Evolutionary conservation across 2,329 filamentous ascomycete species (phyloP), one percentile per base, ranked within the genome.

Genomic region (Hypoxylon rubiginosum): DNA sequence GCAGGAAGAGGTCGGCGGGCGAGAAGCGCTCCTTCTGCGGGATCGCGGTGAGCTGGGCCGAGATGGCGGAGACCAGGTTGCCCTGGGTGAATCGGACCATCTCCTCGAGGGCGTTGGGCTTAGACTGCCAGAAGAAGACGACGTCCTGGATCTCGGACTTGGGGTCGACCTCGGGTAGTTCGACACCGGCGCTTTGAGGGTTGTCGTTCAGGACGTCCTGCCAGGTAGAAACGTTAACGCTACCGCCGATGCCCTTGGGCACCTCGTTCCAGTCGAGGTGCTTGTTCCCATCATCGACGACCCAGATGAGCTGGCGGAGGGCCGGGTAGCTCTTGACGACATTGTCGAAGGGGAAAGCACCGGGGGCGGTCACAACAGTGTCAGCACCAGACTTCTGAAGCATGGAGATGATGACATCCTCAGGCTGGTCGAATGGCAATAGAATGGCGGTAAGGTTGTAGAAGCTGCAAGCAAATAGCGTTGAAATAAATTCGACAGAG

Each of bases 181-280:
- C 87, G 7, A 81, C 81, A 45, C 85, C 87, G 39, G 86, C 84
- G 58, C 82, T 83, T 28, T 82, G 80, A 17, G 89, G 87, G 69
- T 86, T 85, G 67, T 96, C 92, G 69, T 91, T 88, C 26, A 97
- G 82, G 57, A 98, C 86, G 64, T 97, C 92, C 74, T 97, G 92
- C 94, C 95, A 99, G 13, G 95, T 96, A n/a, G 90, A 88, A 15
- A 97, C 92, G 60, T 92, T 92, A 66, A 97, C 84, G 67, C 86
- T 89, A 62, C 91, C 88, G 15, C 91, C 91, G 61, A 91, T 90
- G 55, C 92, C 91, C 74, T 91, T 87, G 10, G 94, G 94, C 1
- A 94, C 88, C 76, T 95, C 92, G 72, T 93, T 94, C 94, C 95
- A 99, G 79, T 97, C 94, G 86, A 99, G 91, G 77, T 98, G 95